These are phyloP conservation scores for Tricholoma furcatifolium DNA, from an alignment of 768 basidiomycete genomes.

Conservation along the genomic window DNA sequence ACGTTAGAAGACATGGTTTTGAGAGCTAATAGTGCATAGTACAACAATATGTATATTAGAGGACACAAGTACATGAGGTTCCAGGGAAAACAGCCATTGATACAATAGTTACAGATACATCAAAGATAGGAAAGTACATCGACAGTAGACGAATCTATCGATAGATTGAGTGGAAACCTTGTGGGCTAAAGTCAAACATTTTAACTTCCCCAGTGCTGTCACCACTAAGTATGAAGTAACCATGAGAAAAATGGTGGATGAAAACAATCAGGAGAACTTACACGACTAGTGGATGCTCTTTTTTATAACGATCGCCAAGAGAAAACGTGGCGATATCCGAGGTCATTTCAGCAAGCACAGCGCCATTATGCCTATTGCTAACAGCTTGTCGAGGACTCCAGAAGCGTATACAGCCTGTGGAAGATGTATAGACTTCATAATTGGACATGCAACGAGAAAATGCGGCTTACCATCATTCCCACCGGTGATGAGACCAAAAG, in stretches of 20 bases:
- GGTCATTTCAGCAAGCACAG: slow-evolving; percentile 47
- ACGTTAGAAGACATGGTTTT: slow-evolving; percentile 87
- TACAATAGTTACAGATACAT: too few relatives aligned
- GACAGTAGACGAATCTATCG: background rate
- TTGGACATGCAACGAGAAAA: background rate
- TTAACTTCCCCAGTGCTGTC: slow-evolving; percentile 48
- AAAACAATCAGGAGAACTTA: slow-evolving; percentile 29
- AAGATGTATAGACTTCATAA: slow-evolving; percentile 5
- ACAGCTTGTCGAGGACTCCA: slow-evolving; percentile 57
- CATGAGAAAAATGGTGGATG: background rate
- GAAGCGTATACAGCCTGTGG: slow-evolving; percentile 63
- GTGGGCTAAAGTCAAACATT: slow-evolving; percentile 33
- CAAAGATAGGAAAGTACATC: too few relatives aligned
- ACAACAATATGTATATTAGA: background rate
- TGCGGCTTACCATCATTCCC: slow-evolving; percentile 58
- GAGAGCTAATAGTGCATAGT: slow-evolving; percentile 38
- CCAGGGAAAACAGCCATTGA: too few relatives aligned
- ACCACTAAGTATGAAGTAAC: slow-evolving; percentile 31
- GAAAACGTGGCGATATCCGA: slow-evolving; percentile 61
- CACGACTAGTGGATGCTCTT: slow-evolving; percentile 61
- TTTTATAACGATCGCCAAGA: slow-evolving; percentile 50
- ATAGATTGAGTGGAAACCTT: slow-evolving; percentile 6
- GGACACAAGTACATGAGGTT: background rate
- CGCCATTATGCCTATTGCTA: slow-evolving; percentile 40
- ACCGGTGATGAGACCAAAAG: slow-evolving; percentile 54